A percentile compares a stretch with the other conserved stretches of the same genome.
These are phyloP conservation scores for Phytophthora fragariae DNA, from an alignment of 352 stramenopile genomes.

Conservation along the genomic window DNA sequence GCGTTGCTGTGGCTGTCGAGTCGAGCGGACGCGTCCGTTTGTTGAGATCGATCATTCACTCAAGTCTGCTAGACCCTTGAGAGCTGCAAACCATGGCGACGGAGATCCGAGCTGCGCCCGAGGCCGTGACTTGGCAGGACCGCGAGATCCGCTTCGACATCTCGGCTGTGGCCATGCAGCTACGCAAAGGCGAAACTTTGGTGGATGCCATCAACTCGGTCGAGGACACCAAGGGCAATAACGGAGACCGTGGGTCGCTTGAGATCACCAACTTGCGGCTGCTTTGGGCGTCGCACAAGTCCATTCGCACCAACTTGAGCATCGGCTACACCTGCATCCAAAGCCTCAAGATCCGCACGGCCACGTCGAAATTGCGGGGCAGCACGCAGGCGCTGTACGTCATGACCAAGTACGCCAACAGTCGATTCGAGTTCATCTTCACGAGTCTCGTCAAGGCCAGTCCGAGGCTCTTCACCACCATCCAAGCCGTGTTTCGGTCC, in stretches of 20 bases:
- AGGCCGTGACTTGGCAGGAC: constrained; percentile 89
- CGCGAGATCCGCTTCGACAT: constrained; percentile 92
- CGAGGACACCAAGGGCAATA: constrained; percentile 96
- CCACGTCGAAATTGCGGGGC: constrained; percentile 90
- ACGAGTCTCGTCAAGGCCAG: constrained; percentile 93
- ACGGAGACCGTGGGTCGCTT: constrained; percentile 89
- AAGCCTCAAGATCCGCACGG: constrained; percentile 91
- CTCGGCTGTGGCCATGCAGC: constrained; percentile 58
- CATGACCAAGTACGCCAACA: constrained; percentile 90
- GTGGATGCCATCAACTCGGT: constrained; percentile 95
- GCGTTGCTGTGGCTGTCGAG: neutral
- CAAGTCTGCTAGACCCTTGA: neutral
- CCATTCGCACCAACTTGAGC: constrained; percentile 84
- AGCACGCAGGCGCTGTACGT: constrained; percentile 93
- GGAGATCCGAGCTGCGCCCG: constrained; percentile 65
- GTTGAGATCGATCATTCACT: constrained; percentile 4
- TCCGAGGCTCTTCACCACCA: constrained; percentile 92
- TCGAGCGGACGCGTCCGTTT: constrained; percentile 20
- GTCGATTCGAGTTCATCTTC: constrained; percentile 95
- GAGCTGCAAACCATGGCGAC: constrained; percentile 31
- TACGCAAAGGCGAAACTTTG: constrained; percentile 82
- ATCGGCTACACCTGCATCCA: constrained; percentile 88
- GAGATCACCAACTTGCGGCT: constrained; percentile 94
- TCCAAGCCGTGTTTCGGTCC: constrained; percentile 92
- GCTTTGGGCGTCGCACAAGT: constrained; percentile 92